phyloP scores from a whole-genome alignment of 2,329 filamentous ascomycete genomes.

The Clarireedia paspali region DNA sequence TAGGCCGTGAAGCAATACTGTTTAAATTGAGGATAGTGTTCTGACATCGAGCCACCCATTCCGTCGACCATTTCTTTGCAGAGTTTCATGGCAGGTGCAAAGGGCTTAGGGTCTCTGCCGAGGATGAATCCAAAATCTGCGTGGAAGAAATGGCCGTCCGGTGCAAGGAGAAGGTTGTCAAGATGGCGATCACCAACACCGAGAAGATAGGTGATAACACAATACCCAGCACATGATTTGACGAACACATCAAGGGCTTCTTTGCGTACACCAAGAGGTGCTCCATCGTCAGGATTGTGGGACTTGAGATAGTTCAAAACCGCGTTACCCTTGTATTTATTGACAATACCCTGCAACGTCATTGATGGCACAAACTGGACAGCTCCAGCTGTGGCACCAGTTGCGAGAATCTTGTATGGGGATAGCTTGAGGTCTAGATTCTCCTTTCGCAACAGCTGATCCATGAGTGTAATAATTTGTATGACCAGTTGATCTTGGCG shows the following conservation, averaged over 20 bases:
- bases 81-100: slow-evolving; percentile 94
- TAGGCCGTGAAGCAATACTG: slow-evolving; percentile 96
- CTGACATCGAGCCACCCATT: slow-evolving; percentile 79
- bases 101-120: slow-evolving; percentile 92
- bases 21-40: slow-evolving; percentile 83
- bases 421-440: slow-evolving; percentile 93
- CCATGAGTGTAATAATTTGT: slow-evolving; percentile 96
- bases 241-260: slow-evolving; percentile 94
- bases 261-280: slow-evolving; percentile 78
- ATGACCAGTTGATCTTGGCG: slow-evolving; percentile 96
- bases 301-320: slow-evolving; percentile 78
- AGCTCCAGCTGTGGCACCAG: slow-evolving; percentile 78
- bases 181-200: slow-evolving; percentile 94
- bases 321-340: slow-evolving; percentile 68
- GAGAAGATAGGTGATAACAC: slow-evolving; percentile 95
- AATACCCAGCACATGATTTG: slow-evolving; percentile 94
- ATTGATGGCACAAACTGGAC: slow-evolving; percentile 90
- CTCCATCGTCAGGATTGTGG: slow-evolving; percentile 79
- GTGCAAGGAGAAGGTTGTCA: slow-evolving; percentile 86
- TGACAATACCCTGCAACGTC: slow-evolving; percentile 72
- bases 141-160: slow-evolving; percentile 93
- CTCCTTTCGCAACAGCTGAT: slow-evolving; percentile 88
- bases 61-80: slow-evolving; percentile 98
- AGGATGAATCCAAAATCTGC: slow-evolving; percentile 98
- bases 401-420: slow-evolving; percentile 93